Conservation (phyloP, 2,329 filamentous ascomycete species). For the Diaporthe ilicicola region DNA sequence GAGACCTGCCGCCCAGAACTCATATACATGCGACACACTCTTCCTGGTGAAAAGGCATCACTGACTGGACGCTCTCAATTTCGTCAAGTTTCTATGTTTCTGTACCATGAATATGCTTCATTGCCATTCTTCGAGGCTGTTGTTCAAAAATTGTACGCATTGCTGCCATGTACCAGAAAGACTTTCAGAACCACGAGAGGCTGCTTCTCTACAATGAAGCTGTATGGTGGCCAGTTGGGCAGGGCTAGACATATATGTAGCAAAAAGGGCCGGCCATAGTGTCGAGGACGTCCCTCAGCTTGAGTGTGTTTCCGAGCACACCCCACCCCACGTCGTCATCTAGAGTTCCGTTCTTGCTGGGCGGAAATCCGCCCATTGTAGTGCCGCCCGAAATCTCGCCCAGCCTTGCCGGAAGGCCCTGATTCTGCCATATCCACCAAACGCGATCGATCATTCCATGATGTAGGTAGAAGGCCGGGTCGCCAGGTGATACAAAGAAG, state of each 20-base stretch:
- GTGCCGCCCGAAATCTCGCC: conserved; percentile 1
- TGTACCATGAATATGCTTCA: too few species aligned
- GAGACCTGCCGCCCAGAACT: background rate
- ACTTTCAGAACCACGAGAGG: too few species aligned
- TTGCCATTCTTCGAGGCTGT: too few species aligned
- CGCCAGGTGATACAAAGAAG: conserved; percentile 42
- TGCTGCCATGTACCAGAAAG: too few species aligned
- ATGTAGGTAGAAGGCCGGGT: conserved; percentile 47
- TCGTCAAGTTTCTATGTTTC: background rate
- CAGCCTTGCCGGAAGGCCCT: conserved; percentile 3
- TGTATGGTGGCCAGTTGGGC: too few species aligned
- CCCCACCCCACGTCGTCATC: background rate
- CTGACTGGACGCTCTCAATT: background rate
- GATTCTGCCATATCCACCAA: conserved; percentile 47
- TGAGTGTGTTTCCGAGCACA: background rate
- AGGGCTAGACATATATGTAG: background rate
- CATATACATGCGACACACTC: background rate
- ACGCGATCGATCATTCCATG: conserved; percentile 44
- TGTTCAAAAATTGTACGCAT: too few species aligned
- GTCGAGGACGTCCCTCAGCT: background rate
- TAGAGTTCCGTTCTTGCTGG: background rate
- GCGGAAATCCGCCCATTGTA: background rate
- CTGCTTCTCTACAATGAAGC: too few species aligned
- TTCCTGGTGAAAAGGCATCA: too few species aligned
- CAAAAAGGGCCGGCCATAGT: conserved; percentile 7